phyloP scores from a whole-genome alignment of 2,329 filamentous ascomycete species.

The Pyrenophora graminea region DNA sequence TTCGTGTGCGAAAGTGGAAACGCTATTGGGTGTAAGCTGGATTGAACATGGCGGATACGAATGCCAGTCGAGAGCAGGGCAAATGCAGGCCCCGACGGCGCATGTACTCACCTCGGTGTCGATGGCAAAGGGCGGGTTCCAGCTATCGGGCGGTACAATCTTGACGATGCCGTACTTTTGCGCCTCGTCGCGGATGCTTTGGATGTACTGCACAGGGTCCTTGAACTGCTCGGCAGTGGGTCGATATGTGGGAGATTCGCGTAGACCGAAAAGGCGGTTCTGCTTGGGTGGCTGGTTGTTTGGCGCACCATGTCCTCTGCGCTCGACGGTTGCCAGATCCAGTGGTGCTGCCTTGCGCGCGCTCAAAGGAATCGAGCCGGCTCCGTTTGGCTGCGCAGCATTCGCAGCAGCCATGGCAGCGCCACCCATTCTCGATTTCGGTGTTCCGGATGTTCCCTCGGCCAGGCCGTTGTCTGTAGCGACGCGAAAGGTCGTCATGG shows the following conservation, averaged over 20 bases:
- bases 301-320: constrained; percentile 79
- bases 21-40: constrained; percentile 61
- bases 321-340: constrained; percentile 87
- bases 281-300: constrained; percentile 77
- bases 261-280: constrained; percentile 78
- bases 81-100: not conserved
- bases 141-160: constrained; percentile 88
- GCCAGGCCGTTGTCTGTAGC: constrained; percentile 35
- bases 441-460: constrained; percentile 27
- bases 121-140: constrained; percentile 95
- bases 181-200: constrained; percentile 86
- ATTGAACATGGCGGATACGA: not conserved
- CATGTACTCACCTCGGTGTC: constrained; percentile 80
- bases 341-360: constrained; percentile 69
- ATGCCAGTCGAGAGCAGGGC: not conserved
- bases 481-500: constrained; percentile 46
- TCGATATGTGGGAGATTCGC: constrained; percentile 87
- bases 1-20: constrained; percentile 95
- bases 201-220: constrained; percentile 91
- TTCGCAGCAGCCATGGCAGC: constrained; percentile 27
- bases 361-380: constrained; percentile 61
- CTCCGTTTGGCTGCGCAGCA: constrained; percentile 46
- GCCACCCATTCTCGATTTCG: constrained; percentile 39
- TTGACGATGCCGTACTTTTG: constrained; percentile 91
- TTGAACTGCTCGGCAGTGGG: constrained; percentile 94